phyloP scores from a whole-genome alignment of 768 basidiomycete species.

The Ephemerocybe angulata region DNA sequence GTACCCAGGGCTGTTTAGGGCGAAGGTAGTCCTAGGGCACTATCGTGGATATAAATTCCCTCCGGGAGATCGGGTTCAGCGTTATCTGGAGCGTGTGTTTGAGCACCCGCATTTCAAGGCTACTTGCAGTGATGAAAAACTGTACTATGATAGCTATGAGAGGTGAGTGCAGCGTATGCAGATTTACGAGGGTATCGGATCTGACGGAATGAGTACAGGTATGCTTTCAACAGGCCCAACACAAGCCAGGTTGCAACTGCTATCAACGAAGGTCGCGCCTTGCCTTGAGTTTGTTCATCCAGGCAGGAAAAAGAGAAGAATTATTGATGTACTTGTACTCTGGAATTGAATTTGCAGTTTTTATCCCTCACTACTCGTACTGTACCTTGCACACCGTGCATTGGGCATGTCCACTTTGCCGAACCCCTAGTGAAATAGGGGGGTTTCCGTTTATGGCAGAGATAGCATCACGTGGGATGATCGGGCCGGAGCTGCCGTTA shows the following conservation, averaged over 20 bases:
- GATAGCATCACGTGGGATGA: no score
- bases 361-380: no score
- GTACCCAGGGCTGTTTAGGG: conserved; percentile 65
- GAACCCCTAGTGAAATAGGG: no score
- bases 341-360: no score
- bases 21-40: conserved; percentile 57
- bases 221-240: conserved; percentile 73
- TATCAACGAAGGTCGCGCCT: conserved; percentile 59
- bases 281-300: conserved; percentile 67
- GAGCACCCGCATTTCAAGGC: conserved; percentile 59
- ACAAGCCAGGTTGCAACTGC: conserved; percentile 75
- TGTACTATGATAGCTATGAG: conserved; percentile 73
- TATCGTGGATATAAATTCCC: conserved; percentile 67
- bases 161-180: conserved; percentile 33
- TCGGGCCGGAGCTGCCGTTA: no score
- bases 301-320: no score
- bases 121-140: conserved; percentile 64
- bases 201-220: conserved; percentile 36
- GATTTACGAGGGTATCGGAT: not conserved
- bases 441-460: no score
- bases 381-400: no score
- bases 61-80: conserved; percentile 41
- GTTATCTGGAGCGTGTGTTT: conserved; percentile 53
- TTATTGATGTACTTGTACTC: no score
- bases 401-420: no score